These are phyloP conservation scores for Penicillium sclerotiorum DNA, from an alignment of 2,329 filamentous ascomycete species.

Conservation along the genomic window DNA sequence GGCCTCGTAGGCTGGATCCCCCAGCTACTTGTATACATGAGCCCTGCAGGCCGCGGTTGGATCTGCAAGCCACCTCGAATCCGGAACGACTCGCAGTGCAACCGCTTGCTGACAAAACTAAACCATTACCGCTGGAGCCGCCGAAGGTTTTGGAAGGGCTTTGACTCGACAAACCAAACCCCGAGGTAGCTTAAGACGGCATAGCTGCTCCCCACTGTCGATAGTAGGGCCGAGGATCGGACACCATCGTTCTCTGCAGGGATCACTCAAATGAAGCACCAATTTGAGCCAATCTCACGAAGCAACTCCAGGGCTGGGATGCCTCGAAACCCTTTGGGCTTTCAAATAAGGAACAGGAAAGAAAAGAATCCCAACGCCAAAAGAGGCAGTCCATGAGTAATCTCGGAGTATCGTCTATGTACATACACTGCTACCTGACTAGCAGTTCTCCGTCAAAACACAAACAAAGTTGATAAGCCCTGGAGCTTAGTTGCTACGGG, in stretches of 20 bases:
- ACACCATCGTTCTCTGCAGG: no score
- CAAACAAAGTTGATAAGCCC: conserved; percentile 3
- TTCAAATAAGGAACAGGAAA: conserved; percentile 11
- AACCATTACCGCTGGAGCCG: conserved; percentile 3
- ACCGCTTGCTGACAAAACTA: conserved; percentile 6
- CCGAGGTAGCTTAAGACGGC: background rate
- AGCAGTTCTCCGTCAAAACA: conserved; percentile 30
- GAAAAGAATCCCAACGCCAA: conserved; percentile 36
- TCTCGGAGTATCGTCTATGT: conserved; percentile 42
- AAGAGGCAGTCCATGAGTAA: conserved; percentile 38
- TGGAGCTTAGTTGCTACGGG: conserved; percentile 72
- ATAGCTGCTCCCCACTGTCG: background rate
- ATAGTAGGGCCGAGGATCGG: no score
- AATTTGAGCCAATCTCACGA: no score
- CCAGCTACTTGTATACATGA: no score
- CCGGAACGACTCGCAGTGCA: background rate
- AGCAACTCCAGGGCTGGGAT: no score
- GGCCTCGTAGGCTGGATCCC: no score
- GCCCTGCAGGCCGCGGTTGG: conserved; percentile 1
- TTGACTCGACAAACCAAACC: background rate
- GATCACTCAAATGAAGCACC: no score
- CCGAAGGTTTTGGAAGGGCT: background rate
- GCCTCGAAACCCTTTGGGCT: no score
- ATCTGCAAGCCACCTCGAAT: conserved; percentile 4
- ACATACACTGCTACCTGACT: conserved; percentile 38